Percentiles rank a stretch among this genome's conserved stretches.
Evolutionary conservation across 129 eudicot genomes (phyloP).

Genomic region (Sambucus nigra): DNA sequence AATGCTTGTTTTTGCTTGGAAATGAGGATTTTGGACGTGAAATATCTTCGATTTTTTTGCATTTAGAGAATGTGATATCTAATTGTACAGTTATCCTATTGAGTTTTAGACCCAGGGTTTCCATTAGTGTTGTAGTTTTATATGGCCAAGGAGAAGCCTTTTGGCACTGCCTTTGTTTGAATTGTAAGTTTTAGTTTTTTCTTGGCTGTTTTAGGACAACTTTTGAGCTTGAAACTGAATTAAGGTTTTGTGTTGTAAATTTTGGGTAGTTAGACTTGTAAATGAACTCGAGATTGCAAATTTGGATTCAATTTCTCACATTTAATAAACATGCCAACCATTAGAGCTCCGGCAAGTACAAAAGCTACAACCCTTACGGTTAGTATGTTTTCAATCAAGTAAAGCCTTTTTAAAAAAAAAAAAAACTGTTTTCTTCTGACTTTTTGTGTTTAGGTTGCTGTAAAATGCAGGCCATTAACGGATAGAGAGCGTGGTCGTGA

Average conservation of each 20-base stretch:
- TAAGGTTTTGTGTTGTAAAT: neutral
- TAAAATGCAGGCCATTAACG: conserved; percentile 73
- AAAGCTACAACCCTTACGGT: conserved; percentile 83
- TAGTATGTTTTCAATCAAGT: conserved; percentile 10
- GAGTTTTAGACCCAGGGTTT: neutral
- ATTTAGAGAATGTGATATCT: conserved; percentile 1
- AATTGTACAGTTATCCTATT: neutral
- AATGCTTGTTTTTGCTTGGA: neutral
- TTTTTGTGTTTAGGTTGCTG: conserved; percentile 64
- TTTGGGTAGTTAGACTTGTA: neutral
- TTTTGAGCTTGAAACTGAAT: neutral
- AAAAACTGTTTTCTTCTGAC: conserved; percentile 4
- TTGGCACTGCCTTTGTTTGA: conserved; percentile 1
- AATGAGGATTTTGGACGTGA: conserved; percentile 1
- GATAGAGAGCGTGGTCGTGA: conserved; percentile 68
- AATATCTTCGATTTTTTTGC: neutral
- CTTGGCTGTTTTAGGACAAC: neutral
- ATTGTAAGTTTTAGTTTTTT: neutral
- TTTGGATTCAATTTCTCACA: neutral
- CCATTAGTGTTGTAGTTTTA: neutral
- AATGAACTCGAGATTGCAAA: neutral
- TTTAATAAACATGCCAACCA: conserved; percentile 52
- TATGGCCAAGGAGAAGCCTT: neutral
- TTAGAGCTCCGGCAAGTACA: conserved; percentile 76
- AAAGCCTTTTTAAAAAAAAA: neutral